phyloP scores from a whole-genome alignment of 192 early-diverging fungal genomes.

The Backusella australiensis region DNA sequence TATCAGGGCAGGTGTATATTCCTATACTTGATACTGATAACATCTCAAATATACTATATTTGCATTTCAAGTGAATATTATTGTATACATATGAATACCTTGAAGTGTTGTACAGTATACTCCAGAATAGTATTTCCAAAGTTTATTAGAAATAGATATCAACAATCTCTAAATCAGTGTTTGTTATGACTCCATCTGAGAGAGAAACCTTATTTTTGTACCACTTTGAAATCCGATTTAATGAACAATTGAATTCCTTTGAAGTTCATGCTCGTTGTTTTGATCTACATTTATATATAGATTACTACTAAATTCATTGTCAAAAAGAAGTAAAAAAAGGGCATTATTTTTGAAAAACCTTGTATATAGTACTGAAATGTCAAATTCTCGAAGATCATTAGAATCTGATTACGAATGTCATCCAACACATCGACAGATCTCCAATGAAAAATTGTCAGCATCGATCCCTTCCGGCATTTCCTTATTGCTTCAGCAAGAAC shows the following conservation, averaged over 20 bases:
- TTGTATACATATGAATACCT: neutral
- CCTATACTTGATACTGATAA: neutral
- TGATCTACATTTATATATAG: neutral
- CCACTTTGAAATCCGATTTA: neutral
- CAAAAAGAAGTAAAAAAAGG: neutral
- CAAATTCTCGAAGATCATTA: neutral
- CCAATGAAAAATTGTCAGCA: neutral
- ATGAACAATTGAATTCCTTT: neutral
- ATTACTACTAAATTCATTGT: neutral
- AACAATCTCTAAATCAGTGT: slow-evolving; percentile 1
- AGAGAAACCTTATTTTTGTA: neutral
- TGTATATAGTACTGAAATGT: neutral
- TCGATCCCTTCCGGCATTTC: neutral
- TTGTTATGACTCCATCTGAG: neutral
- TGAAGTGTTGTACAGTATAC: neutral
- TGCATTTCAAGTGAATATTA: neutral
- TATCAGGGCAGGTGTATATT: neutral
- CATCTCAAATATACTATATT: neutral
- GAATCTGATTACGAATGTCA: neutral
- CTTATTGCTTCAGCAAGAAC: neutral
- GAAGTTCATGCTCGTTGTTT: neutral
- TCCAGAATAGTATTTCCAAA: neutral
- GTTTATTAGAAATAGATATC: neutral
- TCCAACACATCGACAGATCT: neutral
- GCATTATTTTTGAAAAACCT: neutral